Conservation (phyloP, 495 filamentous ascomycete genomes). For the Hypoxylon crocopeplum region DNA sequence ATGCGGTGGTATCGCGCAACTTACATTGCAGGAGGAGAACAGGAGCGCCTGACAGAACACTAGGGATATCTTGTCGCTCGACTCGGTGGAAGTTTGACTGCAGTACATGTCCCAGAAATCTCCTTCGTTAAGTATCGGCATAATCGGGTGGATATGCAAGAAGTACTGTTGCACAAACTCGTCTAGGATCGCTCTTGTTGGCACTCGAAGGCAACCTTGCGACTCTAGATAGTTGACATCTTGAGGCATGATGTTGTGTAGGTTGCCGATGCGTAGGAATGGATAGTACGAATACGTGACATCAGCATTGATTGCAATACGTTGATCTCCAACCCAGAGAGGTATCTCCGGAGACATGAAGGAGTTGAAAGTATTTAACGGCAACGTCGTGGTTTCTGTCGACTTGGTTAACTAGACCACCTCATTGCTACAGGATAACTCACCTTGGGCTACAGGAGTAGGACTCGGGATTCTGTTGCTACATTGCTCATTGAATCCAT, state of each 20-base stretch:
- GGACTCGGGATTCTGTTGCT: conserved; percentile 20
- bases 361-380: conserved; percentile 36
- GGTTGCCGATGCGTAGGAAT: conserved; percentile 46
- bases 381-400: conserved; percentile 26
- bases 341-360: conserved; percentile 34
- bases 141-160: conserved; percentile 53
- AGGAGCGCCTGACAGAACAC: conserved; percentile 58
- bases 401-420: background rate
- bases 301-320: conserved; percentile 39
- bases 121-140: conserved; percentile 56
- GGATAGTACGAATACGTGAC: conserved; percentile 45
- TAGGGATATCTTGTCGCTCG: conserved; percentile 46
- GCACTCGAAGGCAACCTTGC: conserved; percentile 53
- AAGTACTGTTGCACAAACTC: conserved; percentile 58
- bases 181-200: conserved; percentile 45
- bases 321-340: conserved; percentile 35
- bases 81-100: conserved; percentile 3
- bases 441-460: conserved; percentile 15
- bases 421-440: background rate
- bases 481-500: conserved; percentile 15
- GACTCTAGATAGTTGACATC: conserved; percentile 53
- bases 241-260: conserved; percentile 49
- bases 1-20: conserved; percentile 8
- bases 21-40: conserved; percentile 55
- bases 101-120: conserved; percentile 56